phyloP scores from a whole-genome alignment of 257 asterid genomes.

The Scutellaria barbata region DNA sequence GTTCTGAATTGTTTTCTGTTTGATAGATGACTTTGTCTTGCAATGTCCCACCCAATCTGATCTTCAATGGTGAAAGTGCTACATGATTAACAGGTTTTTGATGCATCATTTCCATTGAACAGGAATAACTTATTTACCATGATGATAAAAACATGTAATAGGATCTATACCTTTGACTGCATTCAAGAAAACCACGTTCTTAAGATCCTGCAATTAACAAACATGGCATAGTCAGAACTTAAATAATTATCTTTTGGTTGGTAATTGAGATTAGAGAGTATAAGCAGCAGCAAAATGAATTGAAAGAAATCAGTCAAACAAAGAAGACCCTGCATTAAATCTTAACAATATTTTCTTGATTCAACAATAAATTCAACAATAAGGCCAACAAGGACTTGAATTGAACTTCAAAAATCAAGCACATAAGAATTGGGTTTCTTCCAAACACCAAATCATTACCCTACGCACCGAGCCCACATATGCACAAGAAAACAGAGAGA shows the following conservation, averaged over 20 bases:
- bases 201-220: conserved; percentile 68
- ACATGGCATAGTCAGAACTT: neutral
- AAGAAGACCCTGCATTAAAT: neutral
- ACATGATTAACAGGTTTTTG: conserved; percentile 33
- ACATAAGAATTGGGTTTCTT: conserved; percentile 24
- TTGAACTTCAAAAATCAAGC: conserved; percentile 3
- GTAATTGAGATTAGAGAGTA: too few species aligned
- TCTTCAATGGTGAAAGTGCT: conserved; percentile 89
- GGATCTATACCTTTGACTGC: conserved; percentile 70
- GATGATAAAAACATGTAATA: conserved; percentile 2
- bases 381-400: neutral
- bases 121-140: conserved; percentile 12
- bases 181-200: conserved; percentile 59
- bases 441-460: conserved; percentile 26
- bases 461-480: neutral
- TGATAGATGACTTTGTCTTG: conserved; percentile 80
- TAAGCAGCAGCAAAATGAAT: neutral
- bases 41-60: conserved; percentile 86
- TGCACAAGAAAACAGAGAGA: conserved; percentile 4
- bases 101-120: conserved; percentile 30
- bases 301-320: neutral
- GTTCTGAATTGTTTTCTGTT: conserved; percentile 51
- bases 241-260: too few species aligned
- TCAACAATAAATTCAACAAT: neutral
- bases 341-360: conserved; percentile 17